These are phyloP conservation scores for Epithemia pelagica DNA, from an alignment of 108 stramenopile species.

Conservation along the genomic window DNA sequence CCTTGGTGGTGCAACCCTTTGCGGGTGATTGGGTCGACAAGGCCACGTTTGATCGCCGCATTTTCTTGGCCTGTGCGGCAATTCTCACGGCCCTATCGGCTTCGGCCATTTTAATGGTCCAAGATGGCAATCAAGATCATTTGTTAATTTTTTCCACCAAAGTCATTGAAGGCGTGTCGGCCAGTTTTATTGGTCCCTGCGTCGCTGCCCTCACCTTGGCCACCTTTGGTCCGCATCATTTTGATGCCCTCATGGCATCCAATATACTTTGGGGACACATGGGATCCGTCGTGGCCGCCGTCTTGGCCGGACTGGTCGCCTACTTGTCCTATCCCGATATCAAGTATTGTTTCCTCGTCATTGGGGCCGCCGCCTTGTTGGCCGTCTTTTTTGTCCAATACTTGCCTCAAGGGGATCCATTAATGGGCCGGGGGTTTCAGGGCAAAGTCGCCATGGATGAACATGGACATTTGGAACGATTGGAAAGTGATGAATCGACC, in stretches of 20 bases:
- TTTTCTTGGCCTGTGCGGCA: conserved; percentile 51
- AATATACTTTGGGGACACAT: conserved; percentile 83
- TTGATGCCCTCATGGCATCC: conserved; percentile 77
- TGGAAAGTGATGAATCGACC: conserved; percentile 6
- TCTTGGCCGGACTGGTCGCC: conserved; percentile 62
- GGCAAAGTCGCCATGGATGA: conserved; percentile 42
- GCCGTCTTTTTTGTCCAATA: conserved; percentile 62
- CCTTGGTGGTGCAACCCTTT: conserved; percentile 66
- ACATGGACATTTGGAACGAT: conserved; percentile 32
- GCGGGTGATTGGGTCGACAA: conserved; percentile 80
- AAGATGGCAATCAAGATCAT: conserved; percentile 62
- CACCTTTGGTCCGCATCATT: conserved; percentile 73
- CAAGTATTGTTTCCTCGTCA: conserved; percentile 79
- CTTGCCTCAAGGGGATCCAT: conserved; percentile 54
- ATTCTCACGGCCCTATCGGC: conserved; percentile 71
- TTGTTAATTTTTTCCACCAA: conserved; percentile 66
- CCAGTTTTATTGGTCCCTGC: conserved; percentile 81
- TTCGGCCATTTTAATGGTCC: conserved; percentile 73
- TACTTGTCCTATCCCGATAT: conserved; percentile 70
- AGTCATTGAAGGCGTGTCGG: conserved; percentile 70
- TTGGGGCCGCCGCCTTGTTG: conserved; percentile 57
- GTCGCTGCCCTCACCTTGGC: conserved; percentile 70
- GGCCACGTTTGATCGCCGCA: conserved; percentile 65
- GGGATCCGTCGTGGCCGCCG: conserved; percentile 61
- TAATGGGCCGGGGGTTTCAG: conserved; percentile 70